A percentile compares a stretch with the other conserved stretches of the same genome.
These are phyloP conservation scores for Penicillium herquei DNA, from an alignment of 495 filamentous ascomycete species.

Conservation along the genomic window DNA sequence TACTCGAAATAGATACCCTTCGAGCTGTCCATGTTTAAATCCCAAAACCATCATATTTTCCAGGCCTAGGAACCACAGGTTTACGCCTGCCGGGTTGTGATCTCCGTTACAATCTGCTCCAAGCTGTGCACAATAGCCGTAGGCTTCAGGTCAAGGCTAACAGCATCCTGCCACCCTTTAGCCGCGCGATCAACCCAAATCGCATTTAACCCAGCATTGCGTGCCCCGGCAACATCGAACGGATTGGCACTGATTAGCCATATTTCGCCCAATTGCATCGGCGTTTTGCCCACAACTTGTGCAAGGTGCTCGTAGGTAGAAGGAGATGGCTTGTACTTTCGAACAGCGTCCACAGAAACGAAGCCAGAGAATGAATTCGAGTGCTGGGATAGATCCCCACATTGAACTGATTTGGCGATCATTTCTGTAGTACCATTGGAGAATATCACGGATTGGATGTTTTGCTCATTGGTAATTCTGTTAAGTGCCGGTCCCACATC, in stretches of 20 bases:
- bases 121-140: constrained; percentile 30
- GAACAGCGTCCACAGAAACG: constrained; percentile 59
- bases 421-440: constrained; percentile 70
- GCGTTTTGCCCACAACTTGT: constrained; percentile 46
- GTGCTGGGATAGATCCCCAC: constrained; percentile 53
- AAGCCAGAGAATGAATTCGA: constrained; percentile 51
- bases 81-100: constrained; percentile 11
- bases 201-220: constrained; percentile 51
- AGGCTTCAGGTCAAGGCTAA: constrained; percentile 25
- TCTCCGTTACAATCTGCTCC: constrained; percentile 26
- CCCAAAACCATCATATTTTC: no score
- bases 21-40: no score
- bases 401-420: constrained; percentile 61
- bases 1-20: no score
- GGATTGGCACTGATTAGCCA: constrained; percentile 79
- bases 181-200: constrained; percentile 67
- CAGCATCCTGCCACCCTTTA: constrained; percentile 39
- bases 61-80: no score
- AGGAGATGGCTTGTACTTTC: constrained; percentile 68
- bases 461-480: constrained; percentile 34
- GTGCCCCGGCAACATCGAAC: constrained; percentile 66
- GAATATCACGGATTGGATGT: constrained; percentile 62
- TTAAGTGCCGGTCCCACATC: constrained; percentile 59
- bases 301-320: constrained; percentile 62
- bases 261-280: constrained; percentile 49